phyloP scores from a whole-genome alignment of 176 grass and related monocot genomes.

The Olyra latifolia region DNA sequence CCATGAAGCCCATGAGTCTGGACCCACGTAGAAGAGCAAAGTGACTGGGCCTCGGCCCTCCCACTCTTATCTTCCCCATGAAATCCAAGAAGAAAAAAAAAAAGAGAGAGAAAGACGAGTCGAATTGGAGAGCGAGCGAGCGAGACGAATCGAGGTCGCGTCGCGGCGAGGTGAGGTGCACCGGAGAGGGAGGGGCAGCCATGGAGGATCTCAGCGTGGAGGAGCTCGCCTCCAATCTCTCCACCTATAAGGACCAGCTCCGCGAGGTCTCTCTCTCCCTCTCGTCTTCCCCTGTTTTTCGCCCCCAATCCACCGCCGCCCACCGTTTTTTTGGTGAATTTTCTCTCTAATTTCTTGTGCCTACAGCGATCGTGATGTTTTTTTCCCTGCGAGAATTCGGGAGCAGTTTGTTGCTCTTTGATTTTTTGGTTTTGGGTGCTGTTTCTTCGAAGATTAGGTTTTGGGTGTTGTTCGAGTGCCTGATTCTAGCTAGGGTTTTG shows the following conservation, averaged over 20 bases:
- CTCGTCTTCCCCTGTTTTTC: not conserved
- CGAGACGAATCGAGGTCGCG: slow-evolving; percentile 14
- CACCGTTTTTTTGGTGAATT: not conserved
- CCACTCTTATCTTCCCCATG: not conserved
- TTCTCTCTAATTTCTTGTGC: not conserved
- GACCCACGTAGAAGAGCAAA: not conserved
- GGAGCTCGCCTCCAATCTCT: slow-evolving; percentile 88
- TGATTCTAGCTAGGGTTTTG: slow-evolving; percentile 44
- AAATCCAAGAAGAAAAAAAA: not conserved
- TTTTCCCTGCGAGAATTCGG: not conserved
- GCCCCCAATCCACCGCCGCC: not conserved
- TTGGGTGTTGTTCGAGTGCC: not conserved
- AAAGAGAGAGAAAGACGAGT: not conserved
- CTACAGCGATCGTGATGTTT: not conserved
- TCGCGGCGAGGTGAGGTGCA: not conserved
- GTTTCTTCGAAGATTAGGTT: slow-evolving; percentile 14
- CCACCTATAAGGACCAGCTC: slow-evolving; percentile 93
- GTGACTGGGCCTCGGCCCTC: not conserved
- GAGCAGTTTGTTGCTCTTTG: not conserved
- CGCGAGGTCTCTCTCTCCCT: slow-evolving; percentile 50
- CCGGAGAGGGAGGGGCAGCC: slow-evolving; percentile 20
- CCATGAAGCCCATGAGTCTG: not conserved
- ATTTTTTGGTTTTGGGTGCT: not conserved
- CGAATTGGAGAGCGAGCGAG: not conserved
- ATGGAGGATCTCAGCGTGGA: slow-evolving; percentile 88